These are phyloP conservation scores for Xylariaceae sp. DNA, from an alignment of 2,329 filamentous ascomycete species.

Conservation along the genomic window DNA sequence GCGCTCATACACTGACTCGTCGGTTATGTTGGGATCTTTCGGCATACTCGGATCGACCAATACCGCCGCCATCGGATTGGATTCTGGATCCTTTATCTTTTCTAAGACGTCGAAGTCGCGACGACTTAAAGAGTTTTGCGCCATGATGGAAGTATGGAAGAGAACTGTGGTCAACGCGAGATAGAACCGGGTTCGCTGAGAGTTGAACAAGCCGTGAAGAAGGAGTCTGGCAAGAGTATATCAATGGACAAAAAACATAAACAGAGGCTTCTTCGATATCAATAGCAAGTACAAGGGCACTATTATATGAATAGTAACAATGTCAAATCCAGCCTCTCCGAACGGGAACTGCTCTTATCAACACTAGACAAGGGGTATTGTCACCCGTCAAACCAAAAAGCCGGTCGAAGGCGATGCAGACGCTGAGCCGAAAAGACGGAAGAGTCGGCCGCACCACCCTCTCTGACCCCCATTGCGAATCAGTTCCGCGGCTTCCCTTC, in stretches of 20 bases:
- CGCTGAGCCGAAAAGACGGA: neutral
- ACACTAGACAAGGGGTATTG: neutral
- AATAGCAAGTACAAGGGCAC: neutral
- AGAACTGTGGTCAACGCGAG: neutral
- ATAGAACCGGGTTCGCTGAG: neutral
- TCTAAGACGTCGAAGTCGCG: conserved; percentile 59
- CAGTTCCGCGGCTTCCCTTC: neutral
- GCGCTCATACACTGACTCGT: conserved; percentile 45
- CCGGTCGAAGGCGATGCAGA: neutral
- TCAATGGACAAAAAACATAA: neutral
- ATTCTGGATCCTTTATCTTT: conserved; percentile 63
- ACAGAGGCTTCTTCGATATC: neutral
- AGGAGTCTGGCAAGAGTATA: neutral
- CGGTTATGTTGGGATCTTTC: conserved; percentile 53
- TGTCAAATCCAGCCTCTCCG: neutral
- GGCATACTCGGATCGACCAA: conserved; percentile 50
- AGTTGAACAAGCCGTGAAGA: neutral
- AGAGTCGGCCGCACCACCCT: neutral
- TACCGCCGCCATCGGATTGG: conserved; percentile 49
- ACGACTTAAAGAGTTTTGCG: conserved; percentile 45
- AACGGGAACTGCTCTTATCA: neutral
- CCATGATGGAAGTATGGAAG: conserved; percentile 37
- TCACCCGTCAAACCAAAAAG: conserved; percentile 1
- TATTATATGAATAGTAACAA: neutral
- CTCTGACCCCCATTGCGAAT: neutral